Percentiles rank a stretch among this genome's conserved stretches.
Conservation (phyloP, 2,329 filamentous ascomycete genomes). For the Diplocarpon rosae region DNA sequence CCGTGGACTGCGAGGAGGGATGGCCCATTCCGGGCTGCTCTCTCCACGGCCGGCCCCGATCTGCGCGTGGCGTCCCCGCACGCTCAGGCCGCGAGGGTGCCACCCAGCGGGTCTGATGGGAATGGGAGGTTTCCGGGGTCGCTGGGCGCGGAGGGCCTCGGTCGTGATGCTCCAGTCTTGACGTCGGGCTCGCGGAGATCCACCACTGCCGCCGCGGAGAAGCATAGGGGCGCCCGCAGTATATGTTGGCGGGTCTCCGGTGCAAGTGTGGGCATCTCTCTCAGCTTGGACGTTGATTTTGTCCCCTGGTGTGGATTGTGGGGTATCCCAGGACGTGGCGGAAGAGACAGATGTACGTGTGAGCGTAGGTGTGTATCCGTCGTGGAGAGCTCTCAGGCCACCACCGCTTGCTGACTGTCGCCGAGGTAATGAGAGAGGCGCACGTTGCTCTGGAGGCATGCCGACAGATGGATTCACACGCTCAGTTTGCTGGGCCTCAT, state of each 20-base stretch:
- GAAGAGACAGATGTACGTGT: neutral
- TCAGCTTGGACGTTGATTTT: constrained; percentile 5
- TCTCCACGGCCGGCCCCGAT: neutral
- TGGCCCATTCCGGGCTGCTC: constrained; percentile 1
- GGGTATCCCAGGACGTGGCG: constrained; percentile 2
- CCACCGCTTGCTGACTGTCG: too few species aligned
- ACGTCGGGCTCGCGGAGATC: neutral
- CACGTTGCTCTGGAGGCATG: too few species aligned
- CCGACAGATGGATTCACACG: too few species aligned
- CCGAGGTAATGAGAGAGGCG: too few species aligned
- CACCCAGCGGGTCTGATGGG: neutral
- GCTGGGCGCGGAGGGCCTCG: constrained; percentile 1
- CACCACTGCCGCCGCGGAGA: constrained; percentile 1
- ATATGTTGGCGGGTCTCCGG: neutral
- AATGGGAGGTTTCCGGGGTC: neutral
- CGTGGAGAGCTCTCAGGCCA: neutral
- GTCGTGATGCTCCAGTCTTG: constrained; percentile 3
- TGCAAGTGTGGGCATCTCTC: constrained; percentile 5
- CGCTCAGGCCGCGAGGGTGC: neutral
- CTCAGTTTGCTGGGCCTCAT: too few species aligned
- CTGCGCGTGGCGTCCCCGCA: neutral
- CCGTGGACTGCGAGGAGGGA: constrained; percentile 3
- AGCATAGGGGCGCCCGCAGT: constrained; percentile 1
- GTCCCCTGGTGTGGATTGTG: constrained; percentile 10
- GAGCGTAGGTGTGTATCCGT: neutral